Base-by-base conservation (phyloP, 140 eudicot species). In the Artemisia princeps region DNA sequence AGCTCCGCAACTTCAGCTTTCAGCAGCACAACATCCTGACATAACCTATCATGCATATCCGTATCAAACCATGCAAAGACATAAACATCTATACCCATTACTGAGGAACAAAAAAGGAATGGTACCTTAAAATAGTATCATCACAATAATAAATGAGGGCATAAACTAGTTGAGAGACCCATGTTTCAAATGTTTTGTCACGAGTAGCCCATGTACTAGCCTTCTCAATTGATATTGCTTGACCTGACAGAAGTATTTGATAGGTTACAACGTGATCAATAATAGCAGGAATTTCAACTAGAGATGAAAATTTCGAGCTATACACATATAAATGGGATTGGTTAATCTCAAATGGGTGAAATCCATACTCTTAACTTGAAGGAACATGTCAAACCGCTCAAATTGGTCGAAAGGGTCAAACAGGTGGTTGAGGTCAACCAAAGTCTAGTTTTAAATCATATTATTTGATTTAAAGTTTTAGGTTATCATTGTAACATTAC, bases 1-100 rank as follows among this genome's bases (percentile, higher is more conserved):
- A 92, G 86, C 84, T 92, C 96, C 10, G 96, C 95, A 82, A 92
- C 86, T 85, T 92, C 98, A 72, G 94, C 87, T 86, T 92, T 92
- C 74, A 82, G 77, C 76, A 86, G 60, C 69, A 88, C 96, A 82
- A 92, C 78, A 70, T 92, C 95, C 72, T 92, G 98, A 62, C 96
- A 92, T 73, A 92, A 78, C 74, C 98, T 92, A 81, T 37, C 15
- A 46, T 30, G 61, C 61, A 65, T 46, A 56, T 14, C 63, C 46
- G 53, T 10, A 48, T 48, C 50, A 58, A 67, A 22, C 54, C 33
- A 51, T 65, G 15, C 57, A 11, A 52, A 19, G 42, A 49, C 61
- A 62, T 65, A 14, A 62, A 15, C 60, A 62, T 17, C 26, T 20
- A 51, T 54, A 55, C 20, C 22, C 45, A 59, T 59, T 28, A 59